These are phyloP conservation scores for Orobanche coerulescens DNA, from an alignment of 257 asterid species.

Conservation along the genomic window DNA sequence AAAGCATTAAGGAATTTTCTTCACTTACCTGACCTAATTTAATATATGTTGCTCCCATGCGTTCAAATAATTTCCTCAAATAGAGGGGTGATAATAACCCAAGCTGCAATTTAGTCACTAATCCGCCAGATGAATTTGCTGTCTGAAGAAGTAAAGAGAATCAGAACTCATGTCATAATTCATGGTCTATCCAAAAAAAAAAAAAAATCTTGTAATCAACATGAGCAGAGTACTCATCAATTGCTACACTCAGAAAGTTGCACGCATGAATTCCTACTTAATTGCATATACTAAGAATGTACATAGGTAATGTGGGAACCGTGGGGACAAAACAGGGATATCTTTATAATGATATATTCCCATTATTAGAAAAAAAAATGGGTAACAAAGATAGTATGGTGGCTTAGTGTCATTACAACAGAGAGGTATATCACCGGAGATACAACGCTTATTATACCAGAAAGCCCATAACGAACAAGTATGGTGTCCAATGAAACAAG, in stretches of 20 bases:
- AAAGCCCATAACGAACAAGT: not conserved
- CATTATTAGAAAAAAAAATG: not conserved
- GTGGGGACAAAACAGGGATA: not conserved
- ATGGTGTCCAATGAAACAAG: not conserved
- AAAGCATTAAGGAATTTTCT: not conserved
- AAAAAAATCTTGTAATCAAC: not conserved
- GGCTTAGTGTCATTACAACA: not conserved
- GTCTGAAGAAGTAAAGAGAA: conserved; percentile 39
- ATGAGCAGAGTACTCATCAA: not conserved
- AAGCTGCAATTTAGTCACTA: conserved; percentile 73
- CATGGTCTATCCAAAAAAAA: not conserved
- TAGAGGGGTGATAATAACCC: conserved; percentile 84
- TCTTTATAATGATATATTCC: not conserved
- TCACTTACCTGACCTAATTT: conserved; percentile 86
- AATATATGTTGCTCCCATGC: conserved; percentile 96
- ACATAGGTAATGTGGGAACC: not conserved
- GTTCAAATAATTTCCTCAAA: conserved; percentile 84
- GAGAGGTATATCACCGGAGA: not conserved
- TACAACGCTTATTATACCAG: not conserved
- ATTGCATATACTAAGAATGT: not conserved
- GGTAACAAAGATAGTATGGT: not conserved
- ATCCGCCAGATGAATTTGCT: conserved; percentile 55
- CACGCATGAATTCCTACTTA: conserved; percentile 5
- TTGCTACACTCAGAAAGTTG: not conserved
- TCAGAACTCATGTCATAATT: conserved; percentile 11